Conservation (phyloP, 805 yeast genomes). For the Kodamaea kakaduensis region DNA sequence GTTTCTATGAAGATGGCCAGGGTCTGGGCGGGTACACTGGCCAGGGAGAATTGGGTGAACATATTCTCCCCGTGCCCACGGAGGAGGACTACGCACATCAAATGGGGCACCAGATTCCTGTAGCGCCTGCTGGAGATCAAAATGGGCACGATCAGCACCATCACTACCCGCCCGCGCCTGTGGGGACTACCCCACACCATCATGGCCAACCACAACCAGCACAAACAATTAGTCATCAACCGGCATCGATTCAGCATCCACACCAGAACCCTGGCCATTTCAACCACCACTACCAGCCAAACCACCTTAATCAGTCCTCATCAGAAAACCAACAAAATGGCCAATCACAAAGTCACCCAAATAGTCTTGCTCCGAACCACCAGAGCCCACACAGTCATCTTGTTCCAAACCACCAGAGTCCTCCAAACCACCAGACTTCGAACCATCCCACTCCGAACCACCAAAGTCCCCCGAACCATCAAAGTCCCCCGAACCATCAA, state of each 20-base stretch:
- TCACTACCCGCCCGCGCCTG: too few relatives aligned
- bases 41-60: slow-evolving; percentile 8
- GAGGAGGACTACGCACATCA: slow-evolving; percentile 7
- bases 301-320: too few relatives aligned
- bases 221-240: too few relatives aligned
- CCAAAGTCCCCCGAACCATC: neutral
- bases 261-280: too few relatives aligned
- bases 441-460: neutral
- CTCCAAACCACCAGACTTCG: neutral
- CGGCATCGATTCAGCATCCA: too few relatives aligned
- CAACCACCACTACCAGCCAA: too few relatives aligned
- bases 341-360: too few relatives aligned
- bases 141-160: slow-evolving; percentile 2
- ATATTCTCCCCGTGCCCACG: slow-evolving; percentile 8
- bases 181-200: neutral
- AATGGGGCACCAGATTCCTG: slow-evolving; percentile 4
- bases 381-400: neutral
- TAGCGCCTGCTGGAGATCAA: too few relatives aligned
- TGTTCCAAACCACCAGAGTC: neutral
- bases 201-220: neutral
- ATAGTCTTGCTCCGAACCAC: neutral
- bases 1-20: slow-evolving; percentile 31
- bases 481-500: neutral
- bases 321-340: too few relatives aligned
- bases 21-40: slow-evolving; percentile 3